Conservation (phyloP, 495 filamentous ascomycete species). For the Penicillium chermesinum region DNA sequence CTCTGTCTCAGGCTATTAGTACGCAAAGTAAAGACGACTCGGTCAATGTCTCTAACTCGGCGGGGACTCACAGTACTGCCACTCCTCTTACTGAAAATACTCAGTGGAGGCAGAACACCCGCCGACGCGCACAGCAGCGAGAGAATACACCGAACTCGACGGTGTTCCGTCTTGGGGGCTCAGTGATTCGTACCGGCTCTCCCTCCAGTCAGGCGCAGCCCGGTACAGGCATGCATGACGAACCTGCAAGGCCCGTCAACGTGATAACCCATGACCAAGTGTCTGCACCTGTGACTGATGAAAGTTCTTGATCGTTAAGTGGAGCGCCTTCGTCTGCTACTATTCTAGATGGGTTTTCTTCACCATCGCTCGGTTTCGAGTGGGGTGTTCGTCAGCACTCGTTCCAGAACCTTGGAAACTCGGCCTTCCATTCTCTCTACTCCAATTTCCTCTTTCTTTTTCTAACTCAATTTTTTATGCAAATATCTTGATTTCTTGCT, state of each 20-base stretch:
- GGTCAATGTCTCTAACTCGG: conserved; percentile 25
- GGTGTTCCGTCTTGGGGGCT: conserved; percentile 49
- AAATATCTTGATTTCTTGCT: too few species aligned
- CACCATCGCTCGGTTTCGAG: too few species aligned
- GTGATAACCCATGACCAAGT: conserved; percentile 19
- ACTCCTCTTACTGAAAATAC: conserved; percentile 17
- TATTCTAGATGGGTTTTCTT: too few species aligned
- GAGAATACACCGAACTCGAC: conserved; percentile 30
- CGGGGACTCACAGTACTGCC: conserved; percentile 35
- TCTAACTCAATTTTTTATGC: too few species aligned
- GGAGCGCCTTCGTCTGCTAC: too few species aligned
- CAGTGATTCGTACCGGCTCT: conserved; percentile 32
- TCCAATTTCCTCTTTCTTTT: too few species aligned
- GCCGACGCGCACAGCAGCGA: conserved; percentile 21
- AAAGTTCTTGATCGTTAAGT: too few species aligned
- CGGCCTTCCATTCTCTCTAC: too few species aligned
- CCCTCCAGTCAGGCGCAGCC: conserved; percentile 14
- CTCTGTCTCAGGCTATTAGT: conserved; percentile 58
- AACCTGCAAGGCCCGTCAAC: conserved; percentile 34
- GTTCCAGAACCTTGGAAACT: too few species aligned
- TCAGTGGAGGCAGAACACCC: conserved; percentile 17
- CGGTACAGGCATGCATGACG: conserved; percentile 22
- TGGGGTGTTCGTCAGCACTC: too few species aligned
- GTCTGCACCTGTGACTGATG: too few species aligned
- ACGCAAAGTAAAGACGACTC: conserved; percentile 30